These are phyloP conservation scores for Fusarium praegraminearum DNA, from an alignment of 2,329 filamentous ascomycete species.

Conservation along the genomic window DNA sequence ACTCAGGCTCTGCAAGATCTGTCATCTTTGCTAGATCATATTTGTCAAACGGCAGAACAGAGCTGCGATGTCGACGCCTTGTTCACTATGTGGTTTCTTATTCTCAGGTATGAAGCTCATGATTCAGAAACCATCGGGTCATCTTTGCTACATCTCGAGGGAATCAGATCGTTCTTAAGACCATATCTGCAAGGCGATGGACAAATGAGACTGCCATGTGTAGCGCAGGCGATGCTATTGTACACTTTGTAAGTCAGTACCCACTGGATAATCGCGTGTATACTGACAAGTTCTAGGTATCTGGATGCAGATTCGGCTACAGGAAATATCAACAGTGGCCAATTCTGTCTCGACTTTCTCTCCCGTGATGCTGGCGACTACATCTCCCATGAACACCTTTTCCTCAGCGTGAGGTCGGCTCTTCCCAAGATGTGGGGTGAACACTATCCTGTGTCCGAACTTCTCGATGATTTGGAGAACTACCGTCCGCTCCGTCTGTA, in stretches of 20 bases:
- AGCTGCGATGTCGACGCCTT: slow-evolving; percentile 33
- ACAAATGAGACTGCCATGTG: slow-evolving; percentile 23
- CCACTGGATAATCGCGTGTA: rapidly evolving
- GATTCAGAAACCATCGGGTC: slow-evolving; percentile 31
- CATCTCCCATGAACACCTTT: slow-evolving; percentile 41
- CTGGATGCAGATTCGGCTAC: slow-evolving; percentile 40
- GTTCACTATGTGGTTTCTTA: slow-evolving; percentile 44
- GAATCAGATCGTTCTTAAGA: slow-evolving; percentile 32
- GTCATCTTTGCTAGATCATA: slow-evolving; percentile 26
- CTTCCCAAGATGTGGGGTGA: slow-evolving; percentile 43
- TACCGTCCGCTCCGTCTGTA: slow-evolving; percentile 35
- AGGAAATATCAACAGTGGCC: slow-evolving; percentile 25
- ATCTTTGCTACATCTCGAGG: slow-evolving; percentile 36
- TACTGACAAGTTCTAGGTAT: slow-evolving; percentile 13
- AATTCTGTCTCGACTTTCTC: slow-evolving; percentile 38
- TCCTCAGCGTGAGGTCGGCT: slow-evolving; percentile 33
- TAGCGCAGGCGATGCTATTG: slow-evolving; percentile 36
- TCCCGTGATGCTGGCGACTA: slow-evolving; percentile 38
- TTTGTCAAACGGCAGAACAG: slow-evolving; percentile 24
- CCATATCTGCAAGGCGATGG: slow-evolving; percentile 26
- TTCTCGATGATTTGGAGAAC: slow-evolving; percentile 41
- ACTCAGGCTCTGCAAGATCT: slow-evolving; percentile 36
- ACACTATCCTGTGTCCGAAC: slow-evolving; percentile 32
- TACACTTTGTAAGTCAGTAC: slow-evolving; percentile 31
- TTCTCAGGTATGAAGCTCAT: slow-evolving; percentile 33